These are phyloP conservation scores for Tinospora cordifolia DNA, from an alignment of 164 flowering plant genomes.

Conservation along the genomic window DNA sequence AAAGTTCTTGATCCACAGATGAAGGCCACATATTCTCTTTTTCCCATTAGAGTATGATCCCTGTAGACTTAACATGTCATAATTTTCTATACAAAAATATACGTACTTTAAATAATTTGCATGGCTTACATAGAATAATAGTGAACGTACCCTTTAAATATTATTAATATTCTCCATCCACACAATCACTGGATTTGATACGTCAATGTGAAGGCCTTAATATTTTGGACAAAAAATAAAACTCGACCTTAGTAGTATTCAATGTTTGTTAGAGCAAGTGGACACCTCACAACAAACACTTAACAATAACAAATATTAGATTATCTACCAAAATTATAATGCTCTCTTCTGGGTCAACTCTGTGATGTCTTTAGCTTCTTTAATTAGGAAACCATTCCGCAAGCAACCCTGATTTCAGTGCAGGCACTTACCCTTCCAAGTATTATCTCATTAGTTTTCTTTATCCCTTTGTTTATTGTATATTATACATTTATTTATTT, in stretches of 20 bases:
- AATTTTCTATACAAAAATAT: not conserved
- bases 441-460: constrained; percentile 5
- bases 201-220: not conserved
- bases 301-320: constrained; percentile 8
- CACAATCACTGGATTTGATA: constrained; percentile 24
- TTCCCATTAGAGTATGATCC: not conserved
- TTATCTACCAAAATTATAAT: constrained; percentile 12
- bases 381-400: constrained; percentile 16
- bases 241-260: constrained; percentile 14
- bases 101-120: constrained; percentile 11
- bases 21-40: constrained; percentile 4
- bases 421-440: constrained; percentile 21
- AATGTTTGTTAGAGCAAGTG: constrained; percentile 22
- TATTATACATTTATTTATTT: too few relatives aligned
- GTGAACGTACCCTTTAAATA: not conserved
- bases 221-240: not conserved
- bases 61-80: not conserved
- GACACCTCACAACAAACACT: constrained; percentile 17
- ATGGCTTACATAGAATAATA: constrained; percentile 6
- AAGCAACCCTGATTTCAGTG: constrained; percentile 24
- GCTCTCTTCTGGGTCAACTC: constrained; percentile 17
- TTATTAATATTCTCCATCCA: constrained; percentile 1
- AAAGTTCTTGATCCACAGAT: constrained; percentile 12
- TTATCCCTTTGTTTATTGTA: too few relatives aligned
- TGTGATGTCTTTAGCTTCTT: constrained; percentile 11